These are phyloP conservation scores for Coemansia sp. DNA, from an alignment of 192 early-diverging fungal genomes.

Conservation along the genomic window DNA sequence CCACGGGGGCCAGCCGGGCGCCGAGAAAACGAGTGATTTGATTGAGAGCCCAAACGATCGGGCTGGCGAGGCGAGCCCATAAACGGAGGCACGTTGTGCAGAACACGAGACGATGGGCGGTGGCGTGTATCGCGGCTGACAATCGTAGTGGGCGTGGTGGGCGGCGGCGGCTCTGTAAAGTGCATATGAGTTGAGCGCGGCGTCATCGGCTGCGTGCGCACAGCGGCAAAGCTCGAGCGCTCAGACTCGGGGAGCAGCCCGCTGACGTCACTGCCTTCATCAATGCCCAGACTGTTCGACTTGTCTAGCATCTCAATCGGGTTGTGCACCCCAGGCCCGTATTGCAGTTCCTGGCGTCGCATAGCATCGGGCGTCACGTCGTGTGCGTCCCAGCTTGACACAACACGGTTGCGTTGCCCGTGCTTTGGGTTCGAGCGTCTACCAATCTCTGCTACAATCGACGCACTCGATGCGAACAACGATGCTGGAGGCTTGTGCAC, in stretches of 20 bases:
- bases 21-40: neutral
- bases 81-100: conserved; percentile 35
- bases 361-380: conserved; percentile 39
- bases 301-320: conserved; percentile 43
- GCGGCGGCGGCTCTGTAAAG: conserved; percentile 15
- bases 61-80: neutral
- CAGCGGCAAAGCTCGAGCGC: conserved; percentile 1
- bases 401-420: conserved; percentile 1
- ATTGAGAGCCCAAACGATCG: neutral
- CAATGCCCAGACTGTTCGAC: conserved; percentile 47
- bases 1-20: conserved; percentile 13
- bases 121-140: conserved; percentile 35
- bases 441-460: conserved; percentile 36
- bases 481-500: conserved; percentile 30
- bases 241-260: conserved; percentile 28
- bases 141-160: conserved; percentile 49
- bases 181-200: neutral
- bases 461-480: conserved; percentile 47
- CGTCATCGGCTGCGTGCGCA: neutral
- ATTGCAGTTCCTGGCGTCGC: conserved; percentile 33
- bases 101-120: conserved; percentile 26
- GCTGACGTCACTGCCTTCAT: conserved; percentile 31
- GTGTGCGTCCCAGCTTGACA: conserved; percentile 47
- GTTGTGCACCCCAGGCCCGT: conserved; percentile 6
- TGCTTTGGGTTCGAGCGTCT: conserved; percentile 6